Percentiles rank a stretch among this genome's conserved stretches.
These are phyloP conservation scores for Darksidea phi DNA, from an alignment of 495 filamentous ascomycete species.

Conservation along the genomic window DNA sequence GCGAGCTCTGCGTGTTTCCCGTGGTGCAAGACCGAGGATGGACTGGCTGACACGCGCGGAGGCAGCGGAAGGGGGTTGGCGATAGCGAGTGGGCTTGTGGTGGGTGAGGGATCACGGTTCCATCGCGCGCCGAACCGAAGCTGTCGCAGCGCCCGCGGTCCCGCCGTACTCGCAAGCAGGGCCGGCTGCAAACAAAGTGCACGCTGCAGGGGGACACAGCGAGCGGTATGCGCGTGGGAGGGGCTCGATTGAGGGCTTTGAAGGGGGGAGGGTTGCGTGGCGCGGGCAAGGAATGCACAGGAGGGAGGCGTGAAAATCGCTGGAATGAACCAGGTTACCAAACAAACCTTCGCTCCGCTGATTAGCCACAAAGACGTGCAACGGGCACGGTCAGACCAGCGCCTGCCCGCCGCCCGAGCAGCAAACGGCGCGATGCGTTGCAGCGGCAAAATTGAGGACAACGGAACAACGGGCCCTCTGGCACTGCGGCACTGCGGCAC, in stretches of 20 bases:
- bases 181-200: not conserved
- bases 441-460: slow-evolving; percentile 1
- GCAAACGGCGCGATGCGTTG: slow-evolving; percentile 1
- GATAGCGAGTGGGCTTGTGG: no score
- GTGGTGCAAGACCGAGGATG: no score
- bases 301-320: not conserved
- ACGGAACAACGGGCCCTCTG: not conserved
- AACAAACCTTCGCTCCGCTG: slow-evolving; percentile 14
- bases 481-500: not conserved
- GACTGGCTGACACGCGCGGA: no score
- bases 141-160: no score
- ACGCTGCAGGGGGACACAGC: slow-evolving; percentile 8
- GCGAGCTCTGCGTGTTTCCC: no score
- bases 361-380: slow-evolving; percentile 20
- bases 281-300: not conserved
- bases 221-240: not conserved
- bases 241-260: not conserved
- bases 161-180: no score
- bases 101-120: no score
- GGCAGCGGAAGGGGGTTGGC: no score
- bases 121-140: no score
- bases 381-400: slow-evolving; percentile 15
- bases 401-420: not conserved
- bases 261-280: not conserved
- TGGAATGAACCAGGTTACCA: not conserved